phyloP scores from a whole-genome alignment of 129 eudicot genomes.

The Flaveria linearis region DNA sequence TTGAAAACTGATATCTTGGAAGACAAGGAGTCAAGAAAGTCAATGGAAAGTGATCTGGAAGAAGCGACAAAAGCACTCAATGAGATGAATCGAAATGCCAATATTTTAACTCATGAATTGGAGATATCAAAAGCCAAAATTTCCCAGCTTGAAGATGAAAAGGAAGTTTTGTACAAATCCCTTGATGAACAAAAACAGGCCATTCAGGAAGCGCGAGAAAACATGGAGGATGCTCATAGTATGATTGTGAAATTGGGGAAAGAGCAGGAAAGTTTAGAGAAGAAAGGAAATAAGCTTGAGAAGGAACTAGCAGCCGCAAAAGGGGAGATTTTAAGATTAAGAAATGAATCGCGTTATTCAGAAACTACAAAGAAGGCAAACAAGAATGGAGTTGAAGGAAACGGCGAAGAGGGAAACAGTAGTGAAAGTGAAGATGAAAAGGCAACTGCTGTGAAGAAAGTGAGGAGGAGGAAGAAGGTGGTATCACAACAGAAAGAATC shows the following conservation, averaged over 20 bases:
- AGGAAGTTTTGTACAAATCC: constrained; percentile 38
- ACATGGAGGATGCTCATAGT: constrained; percentile 76
- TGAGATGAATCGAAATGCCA: constrained; percentile 60
- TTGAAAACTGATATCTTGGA: constrained; percentile 49
- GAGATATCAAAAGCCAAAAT: constrained; percentile 53
- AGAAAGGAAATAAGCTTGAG: constrained; percentile 62
- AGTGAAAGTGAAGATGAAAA: constrained; percentile 32
- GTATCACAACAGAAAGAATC: constrained; percentile 37
- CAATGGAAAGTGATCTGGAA: constrained; percentile 62
- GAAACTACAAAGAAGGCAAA: neutral
- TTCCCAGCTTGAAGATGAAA: constrained; percentile 61
- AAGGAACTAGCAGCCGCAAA: constrained; percentile 76
- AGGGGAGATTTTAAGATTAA: constrained; percentile 69
- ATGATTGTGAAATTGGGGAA: constrained; percentile 64
- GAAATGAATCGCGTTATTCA: constrained; percentile 31
- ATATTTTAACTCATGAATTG: constrained; percentile 57
- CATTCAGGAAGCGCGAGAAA: constrained; percentile 63
- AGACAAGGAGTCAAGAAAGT: constrained; percentile 53
- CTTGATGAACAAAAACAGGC: constrained; percentile 56
- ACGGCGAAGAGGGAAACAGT: constrained; percentile 11
- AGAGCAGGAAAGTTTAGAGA: constrained; percentile 62
- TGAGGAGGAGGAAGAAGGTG: constrained; percentile 55
- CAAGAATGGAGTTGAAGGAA: constrained; percentile 27
- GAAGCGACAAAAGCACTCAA: constrained; percentile 67
- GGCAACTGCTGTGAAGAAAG: constrained; percentile 47